phyloP scores from a whole-genome alignment of 2,329 filamentous ascomycete species.

The Metarhizium robertsii region DNA sequence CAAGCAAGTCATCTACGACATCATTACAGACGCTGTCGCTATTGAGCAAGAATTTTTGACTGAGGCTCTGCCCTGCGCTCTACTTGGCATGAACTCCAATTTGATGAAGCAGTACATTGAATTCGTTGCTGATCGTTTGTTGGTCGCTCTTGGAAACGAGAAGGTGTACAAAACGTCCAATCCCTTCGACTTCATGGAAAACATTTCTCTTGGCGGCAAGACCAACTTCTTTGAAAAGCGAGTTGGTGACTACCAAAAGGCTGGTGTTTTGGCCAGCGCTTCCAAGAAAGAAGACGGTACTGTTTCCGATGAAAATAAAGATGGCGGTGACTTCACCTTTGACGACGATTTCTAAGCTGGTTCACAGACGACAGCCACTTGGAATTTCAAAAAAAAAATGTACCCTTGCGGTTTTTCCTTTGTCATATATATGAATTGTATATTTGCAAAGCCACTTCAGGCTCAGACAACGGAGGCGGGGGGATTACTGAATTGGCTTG shows the following conservation, averaged over 20 bases:
- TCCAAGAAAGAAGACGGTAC: slow-evolving; percentile 51
- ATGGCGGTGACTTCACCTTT: slow-evolving; percentile 77
- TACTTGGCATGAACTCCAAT: slow-evolving; percentile 94
- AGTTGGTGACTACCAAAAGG: slow-evolving; percentile 98
- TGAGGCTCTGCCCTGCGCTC: slow-evolving; percentile 82
- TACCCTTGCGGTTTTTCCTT: slow-evolving; percentile 6
- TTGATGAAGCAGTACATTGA: slow-evolving; percentile 99
- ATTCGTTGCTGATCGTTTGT: slow-evolving; percentile 93
- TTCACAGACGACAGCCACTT: slow-evolving; percentile 8
- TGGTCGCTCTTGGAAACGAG: slow-evolving; percentile 85
- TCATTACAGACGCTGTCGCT: slow-evolving; percentile 86
- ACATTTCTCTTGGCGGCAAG: slow-evolving; percentile 97
- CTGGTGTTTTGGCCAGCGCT: slow-evolving; percentile 91
- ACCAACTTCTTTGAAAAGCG: slow-evolving; percentile 99
- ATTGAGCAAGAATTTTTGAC: slow-evolving; percentile 99
- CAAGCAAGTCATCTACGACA: slow-evolving; percentile 70
- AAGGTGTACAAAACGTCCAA: slow-evolving; percentile 91
- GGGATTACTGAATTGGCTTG: background rate
- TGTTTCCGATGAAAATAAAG: slow-evolving; percentile 36
- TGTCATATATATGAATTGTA: slow-evolving; percentile 7
- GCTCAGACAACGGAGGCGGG: background rate
- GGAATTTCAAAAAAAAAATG: slow-evolving; percentile 13
- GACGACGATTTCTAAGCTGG: slow-evolving; percentile 85
- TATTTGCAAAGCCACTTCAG: slow-evolving; percentile 14
- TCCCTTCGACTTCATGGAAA: slow-evolving; percentile 99